Evolutionary conservation across 352 stramenopile genomes (phyloP), one percentile per base, ranked within the genome.

Genomic region (Lagenidium sp.): DNA sequence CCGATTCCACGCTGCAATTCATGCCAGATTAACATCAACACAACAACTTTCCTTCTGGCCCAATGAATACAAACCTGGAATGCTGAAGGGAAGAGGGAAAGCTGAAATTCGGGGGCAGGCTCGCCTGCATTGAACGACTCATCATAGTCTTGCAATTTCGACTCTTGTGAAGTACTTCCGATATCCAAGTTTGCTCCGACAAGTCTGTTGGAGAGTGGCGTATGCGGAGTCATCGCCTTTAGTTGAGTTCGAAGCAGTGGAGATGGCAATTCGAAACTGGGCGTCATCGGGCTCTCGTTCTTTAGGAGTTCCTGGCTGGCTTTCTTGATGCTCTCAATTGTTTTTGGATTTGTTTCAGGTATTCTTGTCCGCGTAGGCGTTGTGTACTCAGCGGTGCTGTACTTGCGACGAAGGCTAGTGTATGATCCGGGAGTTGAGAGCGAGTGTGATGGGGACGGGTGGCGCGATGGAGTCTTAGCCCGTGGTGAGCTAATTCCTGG

Each of bases 191-290:
- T 85, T 4, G 78, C 80, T n/a, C 77, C 80, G 2, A 88, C 80
- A 2, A 93, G 60, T 2, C 80, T 75, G 47, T 93, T 93, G 8
- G 80, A 93, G 12, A 93, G 51, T 42, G 81, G 81, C 5, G 81
- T 93, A 41, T 85, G 75, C 15, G 77, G 77, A 5, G 75, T 90
- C 75, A 93, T 86, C 4, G 69, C 81, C 47, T 86, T 88, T 8
- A 93, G 61, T 47, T 85, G 69, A 2, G 81, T 93, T 7, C 69
- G 71, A 24, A 93, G 54, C 39, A 93, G 57, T 1, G 81, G 81
- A 15, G 81, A 93, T n/a, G 68, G 57, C 60, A 91, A 60, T 43
- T 80, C 68, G 13, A 88, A 75, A 1, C 73, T 60, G 18, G 77
- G 73, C 0, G 73, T 85, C 45, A 62, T 58, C 0, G 70, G 70